Base-by-base conservation (phyloP, 2,329 filamentous ascomycete species). In the Zymoseptoria brevis region DNA sequence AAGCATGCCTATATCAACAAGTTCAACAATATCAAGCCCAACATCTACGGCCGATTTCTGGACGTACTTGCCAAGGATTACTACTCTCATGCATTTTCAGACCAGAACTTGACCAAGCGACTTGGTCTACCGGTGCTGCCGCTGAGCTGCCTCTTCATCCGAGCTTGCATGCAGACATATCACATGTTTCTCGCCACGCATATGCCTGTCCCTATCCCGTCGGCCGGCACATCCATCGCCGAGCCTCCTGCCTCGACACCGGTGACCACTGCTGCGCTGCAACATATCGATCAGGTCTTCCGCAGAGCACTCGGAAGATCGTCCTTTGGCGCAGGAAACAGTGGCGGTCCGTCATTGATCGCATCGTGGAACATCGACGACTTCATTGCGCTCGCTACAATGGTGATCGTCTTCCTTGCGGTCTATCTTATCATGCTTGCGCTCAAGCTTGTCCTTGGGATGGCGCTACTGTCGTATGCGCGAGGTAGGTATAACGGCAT, bases 1-100 rank as follows among this genome's bases (percentile, higher is more conserved):
- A 99, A 99, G 74, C 95, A 99, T 71, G 90, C 90, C 21, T 99
- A 97, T 72, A 95, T 99, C 72, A 92, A 87, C 72, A 99, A 99
- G 72, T 99, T 99, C 78, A 99, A 99, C 79, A 96, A 96, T 68
- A 91, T 92, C 66, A 93, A 94, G 64, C 94, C 94, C 2, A 84
- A 83, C 6, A 88, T 99, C 58, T 99, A 99, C 73, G 83, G 85
- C 56, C 85, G 91, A 22, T 96, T 94, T 71, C 82, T 97, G 16
- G 95, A 99, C 70, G 89, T 99, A 4, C 78, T 99, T 7, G 92
- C 91, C 65, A 97, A 97, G 74, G 94, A 99, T 73, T 99, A 99
- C 75, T 99, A 99, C 72, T 93, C 91, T 0, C 93, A 96, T 71
- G 93, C 93, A 2, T 99, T 99, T 71, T 86, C 87, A 11, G 88